A percentile compares a stretch with the other conserved stretches of the same genome.
Evolutionary conservation across 2,329 filamentous ascomycete species (phyloP).

Genomic region (Conoideocrella luteorostrata): DNA sequence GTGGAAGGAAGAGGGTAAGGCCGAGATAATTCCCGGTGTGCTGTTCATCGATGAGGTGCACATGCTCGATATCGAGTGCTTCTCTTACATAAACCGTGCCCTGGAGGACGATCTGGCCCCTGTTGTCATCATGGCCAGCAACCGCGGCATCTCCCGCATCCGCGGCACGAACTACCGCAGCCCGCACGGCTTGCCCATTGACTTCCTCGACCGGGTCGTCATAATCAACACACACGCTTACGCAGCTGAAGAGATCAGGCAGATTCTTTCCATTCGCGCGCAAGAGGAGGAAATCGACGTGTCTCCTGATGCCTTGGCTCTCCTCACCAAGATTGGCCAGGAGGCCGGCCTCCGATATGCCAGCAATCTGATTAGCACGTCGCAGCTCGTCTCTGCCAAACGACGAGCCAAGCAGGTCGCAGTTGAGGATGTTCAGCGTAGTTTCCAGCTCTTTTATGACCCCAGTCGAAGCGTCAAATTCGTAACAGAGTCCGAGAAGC

Average conservation of each 20-base stretch:
- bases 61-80: conserved; percentile 99
- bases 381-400: conserved; percentile 80
- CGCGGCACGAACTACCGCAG: conserved; percentile 89
- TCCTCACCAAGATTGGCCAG: conserved; percentile 91
- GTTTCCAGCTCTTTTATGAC: conserved; percentile 92
- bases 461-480: conserved; percentile 83
- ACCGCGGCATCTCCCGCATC: conserved; percentile 85
- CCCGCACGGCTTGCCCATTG: conserved; percentile 87
- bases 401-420: conserved; percentile 76
- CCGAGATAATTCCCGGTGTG: conserved; percentile 93
- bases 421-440: conserved; percentile 85
- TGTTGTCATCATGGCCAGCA: conserved; percentile 99
- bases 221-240: conserved; percentile 94
- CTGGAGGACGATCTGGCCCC: conserved; percentile 91
- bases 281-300: conserved; percentile 95
- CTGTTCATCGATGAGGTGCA: conserved; percentile 98
- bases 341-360: conserved; percentile 91
- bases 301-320: conserved; percentile 79
- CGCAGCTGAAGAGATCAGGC: conserved; percentile 73
- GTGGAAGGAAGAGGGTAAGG: conserved; percentile 99
- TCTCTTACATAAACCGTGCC: conserved; percentile 96
- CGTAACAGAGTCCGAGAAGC: conserved; percentile 82
- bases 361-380: conserved; percentile 96
- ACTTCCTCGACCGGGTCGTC: conserved; percentile 92
- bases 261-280: conserved; percentile 87